Evolutionary conservation across 495 filamentous ascomycete species (phyloP).

Genomic region (Evernia prunastri): DNA sequence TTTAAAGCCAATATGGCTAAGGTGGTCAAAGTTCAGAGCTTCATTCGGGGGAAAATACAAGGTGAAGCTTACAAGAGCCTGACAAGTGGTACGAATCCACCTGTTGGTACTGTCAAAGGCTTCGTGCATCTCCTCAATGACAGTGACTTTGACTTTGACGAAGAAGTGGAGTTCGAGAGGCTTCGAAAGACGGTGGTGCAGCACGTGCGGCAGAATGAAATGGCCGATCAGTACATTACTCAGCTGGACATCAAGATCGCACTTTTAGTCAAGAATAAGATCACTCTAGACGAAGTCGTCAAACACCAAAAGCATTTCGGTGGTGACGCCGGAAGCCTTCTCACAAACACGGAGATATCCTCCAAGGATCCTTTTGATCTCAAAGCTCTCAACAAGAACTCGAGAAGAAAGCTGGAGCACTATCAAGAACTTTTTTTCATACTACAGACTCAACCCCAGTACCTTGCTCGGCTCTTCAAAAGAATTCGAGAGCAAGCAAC

Average conservation of each 20-base stretch:
- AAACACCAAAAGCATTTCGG: slow-evolving; percentile 96
- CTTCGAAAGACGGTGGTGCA: slow-evolving; percentile 91
- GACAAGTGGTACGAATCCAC: slow-evolving; percentile 94
- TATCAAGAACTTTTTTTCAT: slow-evolving; percentile 98
- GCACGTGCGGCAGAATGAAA: slow-evolving; percentile 92
- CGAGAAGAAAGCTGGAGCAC: slow-evolving; percentile 85
- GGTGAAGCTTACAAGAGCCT: slow-evolving; percentile 96
- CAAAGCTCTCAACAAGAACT: slow-evolving; percentile 95
- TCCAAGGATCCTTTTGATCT: slow-evolving; percentile 92
- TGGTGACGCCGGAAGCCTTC: slow-evolving; percentile 76
- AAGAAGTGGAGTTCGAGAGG: slow-evolving; percentile 93
- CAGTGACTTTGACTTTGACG: slow-evolving; percentile 97
- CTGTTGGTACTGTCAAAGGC: slow-evolving; percentile 91
- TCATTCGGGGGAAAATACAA: slow-evolving; percentile 86
- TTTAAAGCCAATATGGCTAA: slow-evolving; percentile 97
- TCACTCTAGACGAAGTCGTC: slow-evolving; percentile 95
- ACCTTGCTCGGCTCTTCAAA: slow-evolving; percentile 82
- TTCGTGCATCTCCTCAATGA: slow-evolving; percentile 98
- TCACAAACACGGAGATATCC: slow-evolving; percentile 79
- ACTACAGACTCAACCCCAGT: slow-evolving; percentile 93
- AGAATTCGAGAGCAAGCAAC: slow-evolving; percentile 76
- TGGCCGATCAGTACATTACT: slow-evolving; percentile 95
- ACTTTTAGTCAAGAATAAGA: slow-evolving; percentile 97
- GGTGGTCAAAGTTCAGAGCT: slow-evolving; percentile 97
- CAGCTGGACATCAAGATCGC: slow-evolving; percentile 99